Evolutionary conservation across 1,284 basidiomycete species (phyloP), one percentile per base, ranked within the genome.

Genomic region (Ceratobasidium sp.): DNA sequence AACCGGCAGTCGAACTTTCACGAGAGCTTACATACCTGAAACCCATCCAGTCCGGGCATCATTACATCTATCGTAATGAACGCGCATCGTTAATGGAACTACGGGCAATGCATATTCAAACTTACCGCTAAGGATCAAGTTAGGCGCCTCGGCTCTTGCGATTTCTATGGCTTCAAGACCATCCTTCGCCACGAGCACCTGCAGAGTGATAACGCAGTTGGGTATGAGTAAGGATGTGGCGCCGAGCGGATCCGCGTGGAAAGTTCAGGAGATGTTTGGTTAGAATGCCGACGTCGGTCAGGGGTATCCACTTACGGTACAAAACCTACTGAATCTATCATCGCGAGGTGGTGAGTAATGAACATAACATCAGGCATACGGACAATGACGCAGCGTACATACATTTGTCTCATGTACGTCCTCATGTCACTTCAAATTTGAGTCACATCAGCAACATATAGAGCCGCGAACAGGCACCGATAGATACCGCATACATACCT

Each of bases 161-260:
- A 82, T 69, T 3, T 83, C 80, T 23, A 85, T 78, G 1, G 83
- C 85, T 69, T 85, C 82, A 45, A 80, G 77, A 0, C 85, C 85
- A 75, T 86, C 83, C 11, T 79, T 73, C 11, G 85, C 85, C 78
- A 84, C 83, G 3, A 84, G 78, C n/a, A 86, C 80, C 79, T 80
- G 54, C 26, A 15, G 35, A 28, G 33, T 26, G 39, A 20, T 26
- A 31, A 33, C 39, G 47, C 42, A 45, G 11, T 17, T 17, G 42
- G 11, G 11, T 47, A 3, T 5, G n/a, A 28, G 23, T 28, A 39
- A 35, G 39, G 13, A 15, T 7, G 2, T 7, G 23, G 35, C 28
- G 15, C 35, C 31, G 13, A 39, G 31, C 17, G 11, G 58, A 7
- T 37, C 58, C 58, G 35, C n/a, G 23, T 20, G 11, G 33, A 17